Conservation (phyloP, 257 asterid species). For the Solanum piurae region DNA sequence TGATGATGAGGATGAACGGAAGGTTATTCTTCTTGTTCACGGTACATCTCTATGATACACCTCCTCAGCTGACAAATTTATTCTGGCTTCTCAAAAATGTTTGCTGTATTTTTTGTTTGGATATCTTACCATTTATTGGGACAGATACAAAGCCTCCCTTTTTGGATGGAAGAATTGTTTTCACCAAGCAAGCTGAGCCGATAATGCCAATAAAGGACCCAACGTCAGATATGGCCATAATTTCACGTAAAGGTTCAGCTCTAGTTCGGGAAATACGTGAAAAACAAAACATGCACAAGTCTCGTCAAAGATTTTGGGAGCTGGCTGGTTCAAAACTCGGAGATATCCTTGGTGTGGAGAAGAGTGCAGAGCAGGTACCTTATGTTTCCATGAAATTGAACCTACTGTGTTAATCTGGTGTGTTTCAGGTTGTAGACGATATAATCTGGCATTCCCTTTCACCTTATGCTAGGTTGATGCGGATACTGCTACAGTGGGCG, state of each 20-base stretch:
- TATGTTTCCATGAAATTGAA: background rate
- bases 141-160: conserved; percentile 98
- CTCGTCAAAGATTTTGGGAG: conserved; percentile 98
- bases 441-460: conserved; percentile 1
- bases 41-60: conserved; percentile 31
- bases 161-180: conserved; percentile 93
- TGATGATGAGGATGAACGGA: conserved; percentile 92
- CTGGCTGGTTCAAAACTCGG: conserved; percentile 98
- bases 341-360: conserved; percentile 92
- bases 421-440: background rate
- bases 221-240: conserved; percentile 98
- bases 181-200: conserved; percentile 91
- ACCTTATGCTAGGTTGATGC: conserved; percentile 73
- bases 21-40: conserved; percentile 92
- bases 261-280: conserved; percentile 88
- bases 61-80: background rate
- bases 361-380: conserved; percentile 79
- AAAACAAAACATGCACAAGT: conserved; percentile 83
- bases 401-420: background rate
- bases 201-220: conserved; percentile 94
- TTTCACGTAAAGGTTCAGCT: conserved; percentile 86
- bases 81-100: background rate
- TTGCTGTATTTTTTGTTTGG: background rate
- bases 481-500: conserved; percentile 93
- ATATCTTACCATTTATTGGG: conserved; percentile 9